phyloP scores from a whole-genome alignment of 768 basidiomycete species.

The Hericium rajendrae region DNA sequence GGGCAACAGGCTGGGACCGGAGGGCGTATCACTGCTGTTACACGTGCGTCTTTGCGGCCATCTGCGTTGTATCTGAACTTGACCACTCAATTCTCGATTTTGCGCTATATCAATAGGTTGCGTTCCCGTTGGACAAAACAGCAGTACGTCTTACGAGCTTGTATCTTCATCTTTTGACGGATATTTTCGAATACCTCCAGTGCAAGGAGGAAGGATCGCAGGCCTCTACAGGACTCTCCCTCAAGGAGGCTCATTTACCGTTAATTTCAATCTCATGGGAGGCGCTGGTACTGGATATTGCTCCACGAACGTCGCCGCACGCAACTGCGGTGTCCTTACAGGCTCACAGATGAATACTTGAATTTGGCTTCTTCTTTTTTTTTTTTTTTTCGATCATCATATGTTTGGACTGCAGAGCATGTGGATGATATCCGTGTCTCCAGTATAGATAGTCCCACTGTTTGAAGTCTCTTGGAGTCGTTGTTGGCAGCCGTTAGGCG shows the following conservation, averaged over 20 bases:
- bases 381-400: no score
- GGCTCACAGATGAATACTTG: neutral
- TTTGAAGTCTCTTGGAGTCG: no score
- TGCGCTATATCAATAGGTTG: neutral
- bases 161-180: neutral
- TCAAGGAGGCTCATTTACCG: neutral
- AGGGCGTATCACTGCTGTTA: neutral
- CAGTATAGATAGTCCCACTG: no score
- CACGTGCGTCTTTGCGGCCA: neutral
- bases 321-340: neutral
- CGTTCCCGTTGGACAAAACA: neutral
- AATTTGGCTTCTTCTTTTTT: neutral
- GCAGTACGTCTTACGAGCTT: neutral
- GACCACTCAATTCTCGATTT: neutral
- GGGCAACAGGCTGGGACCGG: neutral
- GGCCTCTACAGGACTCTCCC: neutral
- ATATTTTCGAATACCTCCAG: neutral
- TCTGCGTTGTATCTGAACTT: no score
- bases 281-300: neutral
- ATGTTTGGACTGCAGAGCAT: no score
- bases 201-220: neutral
- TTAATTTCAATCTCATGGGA: neutral
- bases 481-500: no score
- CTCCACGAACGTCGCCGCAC: neutral
- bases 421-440: no score